These are phyloP conservation scores for Diaporthe capsici DNA, from an alignment of 2,329 filamentous ascomycete species.

Conservation along the genomic window DNA sequence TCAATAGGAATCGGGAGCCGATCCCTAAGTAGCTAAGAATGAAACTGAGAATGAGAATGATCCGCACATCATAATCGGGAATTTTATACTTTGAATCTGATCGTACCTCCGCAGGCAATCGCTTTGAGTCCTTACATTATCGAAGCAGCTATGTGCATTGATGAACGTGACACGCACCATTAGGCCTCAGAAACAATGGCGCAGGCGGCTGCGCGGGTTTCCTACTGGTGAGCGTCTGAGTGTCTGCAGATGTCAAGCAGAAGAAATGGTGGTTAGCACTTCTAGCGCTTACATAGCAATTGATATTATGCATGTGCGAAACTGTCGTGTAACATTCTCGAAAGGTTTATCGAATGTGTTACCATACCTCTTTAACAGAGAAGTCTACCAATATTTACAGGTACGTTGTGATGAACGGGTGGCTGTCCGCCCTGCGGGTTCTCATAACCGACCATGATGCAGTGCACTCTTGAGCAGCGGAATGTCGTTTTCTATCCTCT, in stretches of 20 bases:
- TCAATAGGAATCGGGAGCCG: not conserved
- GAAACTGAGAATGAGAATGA: slow-evolving; percentile 25
- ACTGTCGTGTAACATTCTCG: not conserved
- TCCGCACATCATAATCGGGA: not conserved
- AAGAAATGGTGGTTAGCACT: not conserved
- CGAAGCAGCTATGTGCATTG: not conserved
- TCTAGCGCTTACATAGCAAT: not conserved
- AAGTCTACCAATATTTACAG: not conserved
- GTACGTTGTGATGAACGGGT: not conserved
- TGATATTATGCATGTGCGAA: too few relatives aligned
- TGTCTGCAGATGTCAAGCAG: not conserved
- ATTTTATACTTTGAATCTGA: not conserved
- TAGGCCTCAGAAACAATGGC: not conserved
- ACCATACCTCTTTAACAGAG: not conserved
- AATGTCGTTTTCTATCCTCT: not conserved
- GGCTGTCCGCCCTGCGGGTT: not conserved
- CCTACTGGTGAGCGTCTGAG: not conserved
- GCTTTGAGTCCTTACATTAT: not conserved
- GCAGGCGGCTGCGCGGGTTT: not conserved
- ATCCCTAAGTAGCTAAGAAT: slow-evolving; percentile 1
- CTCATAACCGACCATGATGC: not conserved
- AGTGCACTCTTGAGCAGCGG: too few relatives aligned
- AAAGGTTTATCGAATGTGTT: too few relatives aligned
- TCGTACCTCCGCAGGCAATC: not conserved
- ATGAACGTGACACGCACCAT: not conserved